Evolutionary conservation across 129 eudicot genomes (phyloP).

Genomic region (Gnaphalium uliginosum): DNA sequence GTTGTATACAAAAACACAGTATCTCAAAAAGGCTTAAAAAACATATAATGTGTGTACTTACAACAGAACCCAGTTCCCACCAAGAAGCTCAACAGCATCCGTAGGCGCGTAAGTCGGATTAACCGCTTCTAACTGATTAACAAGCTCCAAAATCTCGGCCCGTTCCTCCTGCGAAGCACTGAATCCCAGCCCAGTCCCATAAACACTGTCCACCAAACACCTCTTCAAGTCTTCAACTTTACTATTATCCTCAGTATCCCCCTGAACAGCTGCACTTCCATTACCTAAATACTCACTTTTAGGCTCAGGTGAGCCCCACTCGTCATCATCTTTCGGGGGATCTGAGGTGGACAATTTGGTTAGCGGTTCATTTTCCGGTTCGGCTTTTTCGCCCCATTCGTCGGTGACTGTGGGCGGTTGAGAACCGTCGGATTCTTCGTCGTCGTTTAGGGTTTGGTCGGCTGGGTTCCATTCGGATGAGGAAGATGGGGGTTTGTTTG

Average conservation of each 20-base stretch:
- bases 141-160: conserved; percentile 82
- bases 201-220: conserved; percentile 81
- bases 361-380: conserved; percentile 58
- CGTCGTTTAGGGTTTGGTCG: conserved; percentile 45
- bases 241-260: conserved; percentile 16
- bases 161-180: conserved; percentile 76
- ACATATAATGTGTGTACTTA: conserved; percentile 38
- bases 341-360: conserved; percentile 55
- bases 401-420: conserved; percentile 36
- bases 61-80: conserved; percentile 93
- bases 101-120: conserved; percentile 80
- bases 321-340: conserved; percentile 75
- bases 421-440: conserved; percentile 41
- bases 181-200: conserved; percentile 77
- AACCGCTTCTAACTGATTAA: conserved; percentile 65
- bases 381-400: conserved; percentile 94
- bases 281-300: conserved; percentile 28
- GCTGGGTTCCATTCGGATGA: conserved; percentile 36
- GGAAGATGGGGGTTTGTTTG: conserved; percentile 39
- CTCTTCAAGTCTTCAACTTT: conserved; percentile 59
- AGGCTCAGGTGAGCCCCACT: conserved; percentile 54
- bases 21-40: background rate
- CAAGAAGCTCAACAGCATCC: conserved; percentile 67
- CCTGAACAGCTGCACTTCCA: conserved; percentile 30
- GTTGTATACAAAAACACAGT: background rate